Evolutionary conservation across 2,329 filamentous ascomycete genomes (phyloP).

Genomic region (Exophiala alcalophila): DNA sequence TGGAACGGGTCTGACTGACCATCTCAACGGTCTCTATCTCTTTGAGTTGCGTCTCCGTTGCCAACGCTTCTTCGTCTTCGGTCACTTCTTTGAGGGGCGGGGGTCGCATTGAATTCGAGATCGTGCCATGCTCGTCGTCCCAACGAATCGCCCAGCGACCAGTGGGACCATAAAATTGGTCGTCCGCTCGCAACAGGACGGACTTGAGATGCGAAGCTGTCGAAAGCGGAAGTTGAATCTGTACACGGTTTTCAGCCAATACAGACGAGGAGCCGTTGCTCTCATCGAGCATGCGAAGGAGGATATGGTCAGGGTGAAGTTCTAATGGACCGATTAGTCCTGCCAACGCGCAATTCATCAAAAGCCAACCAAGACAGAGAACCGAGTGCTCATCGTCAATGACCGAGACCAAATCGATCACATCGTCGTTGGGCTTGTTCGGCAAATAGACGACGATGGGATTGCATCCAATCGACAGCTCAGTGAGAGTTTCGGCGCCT

Average conservation of each 20-base stretch:
- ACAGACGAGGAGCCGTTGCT: slow-evolving; percentile 2
- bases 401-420: slow-evolving; percentile 1
- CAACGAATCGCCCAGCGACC: slow-evolving; percentile 18
- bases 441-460: slow-evolving; percentile 7
- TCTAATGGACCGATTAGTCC: slow-evolving; percentile 13
- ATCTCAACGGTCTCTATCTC: background rate
- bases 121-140: slow-evolving; percentile 9
- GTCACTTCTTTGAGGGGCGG: slow-evolving; percentile 8
- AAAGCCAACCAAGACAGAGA: slow-evolving; percentile 17
- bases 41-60: background rate
- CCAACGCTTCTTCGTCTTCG: background rate
- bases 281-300: slow-evolving; percentile 14
- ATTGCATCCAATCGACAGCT: slow-evolving; percentile 4
- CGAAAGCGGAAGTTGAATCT: slow-evolving; percentile 18
- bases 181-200: slow-evolving; percentile 15
- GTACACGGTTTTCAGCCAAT: slow-evolving; percentile 3
- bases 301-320: slow-evolving; percentile 8
- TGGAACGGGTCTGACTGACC: background rate
- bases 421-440: slow-evolving; percentile 1
- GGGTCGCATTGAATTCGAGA: slow-evolving; percentile 17
- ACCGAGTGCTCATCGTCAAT: slow-evolving; percentile 11
- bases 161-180: slow-evolving; percentile 14
- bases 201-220: slow-evolving; percentile 9
- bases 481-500: background rate
- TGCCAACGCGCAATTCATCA: background rate